A percentile compares a stretch with the other conserved stretches of the same genome.
These are phyloP conservation scores for Otatea glauca DNA, from an alignment of 176 grass and related monocot genomes.

Conservation along the genomic window DNA sequence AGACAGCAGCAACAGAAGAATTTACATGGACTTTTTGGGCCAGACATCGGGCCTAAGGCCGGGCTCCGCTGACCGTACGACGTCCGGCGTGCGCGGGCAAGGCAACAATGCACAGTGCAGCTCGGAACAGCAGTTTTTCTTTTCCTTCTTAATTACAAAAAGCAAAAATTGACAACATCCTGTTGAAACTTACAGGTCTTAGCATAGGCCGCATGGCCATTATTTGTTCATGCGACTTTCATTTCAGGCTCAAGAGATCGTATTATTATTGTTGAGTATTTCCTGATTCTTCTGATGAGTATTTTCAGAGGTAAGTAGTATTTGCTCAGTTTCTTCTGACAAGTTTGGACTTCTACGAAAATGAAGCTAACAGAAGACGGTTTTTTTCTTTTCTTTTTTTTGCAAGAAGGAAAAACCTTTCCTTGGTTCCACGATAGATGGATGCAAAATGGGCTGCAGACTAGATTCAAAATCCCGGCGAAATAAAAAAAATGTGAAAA, in stretches of 20 bases:
- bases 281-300: background rate
- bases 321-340: background rate
- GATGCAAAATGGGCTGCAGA: background rate
- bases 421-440: background rate
- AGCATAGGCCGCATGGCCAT: background rate
- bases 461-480: too few species aligned
- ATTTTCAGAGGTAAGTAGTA: background rate
- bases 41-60: too few species aligned
- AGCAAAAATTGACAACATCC: background rate
- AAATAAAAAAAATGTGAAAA: too few species aligned
- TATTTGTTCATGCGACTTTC: background rate
- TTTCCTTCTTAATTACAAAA: background rate
- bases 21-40: too few species aligned
- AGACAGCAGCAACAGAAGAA: too few species aligned
- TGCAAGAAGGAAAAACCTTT: too few species aligned
- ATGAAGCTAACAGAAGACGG: too few species aligned
- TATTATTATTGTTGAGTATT: too few species aligned
- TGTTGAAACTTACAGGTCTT: background rate
- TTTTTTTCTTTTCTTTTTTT: too few species aligned
- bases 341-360: too few species aligned
- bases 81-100: background rate
- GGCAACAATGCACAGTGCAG: background rate
- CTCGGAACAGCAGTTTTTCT: background rate
- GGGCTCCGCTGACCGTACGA: conserved; percentile 30
- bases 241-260: too few species aligned